Percentiles rank a stretch among this genome's conserved stretches.
phyloP scores from a whole-genome alignment of 768 basidiomycete species.

The Neoboletus brunneissimus region DNA sequence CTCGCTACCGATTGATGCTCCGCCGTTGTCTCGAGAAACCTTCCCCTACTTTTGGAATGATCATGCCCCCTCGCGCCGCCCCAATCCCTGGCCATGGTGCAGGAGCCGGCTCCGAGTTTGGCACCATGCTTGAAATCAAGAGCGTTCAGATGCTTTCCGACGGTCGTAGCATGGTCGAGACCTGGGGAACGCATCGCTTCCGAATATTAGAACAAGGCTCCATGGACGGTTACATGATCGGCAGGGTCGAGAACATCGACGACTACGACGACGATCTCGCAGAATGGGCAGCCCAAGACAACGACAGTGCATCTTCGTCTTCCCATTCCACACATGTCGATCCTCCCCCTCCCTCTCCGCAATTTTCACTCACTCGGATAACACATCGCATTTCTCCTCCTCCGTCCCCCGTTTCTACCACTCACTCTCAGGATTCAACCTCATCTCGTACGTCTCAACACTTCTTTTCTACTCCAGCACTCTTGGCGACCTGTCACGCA shows the following conservation, averaged over 20 bases:
- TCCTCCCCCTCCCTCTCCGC: conserved; percentile 11
- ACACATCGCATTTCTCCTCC: conserved; percentile 9
- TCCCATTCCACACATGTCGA: conserved; percentile 4
- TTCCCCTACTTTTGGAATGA: conserved; percentile 87
- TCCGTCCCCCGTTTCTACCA: not conserved
- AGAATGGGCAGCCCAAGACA: conserved; percentile 24
- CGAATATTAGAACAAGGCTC: conserved; percentile 79
- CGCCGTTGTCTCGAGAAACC: conserved; percentile 84
- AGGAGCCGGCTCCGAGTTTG: conserved; percentile 52
- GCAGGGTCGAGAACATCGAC: conserved; percentile 62
- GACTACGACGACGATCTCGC: conserved; percentile 36
- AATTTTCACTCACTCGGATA: conserved; percentile 14
- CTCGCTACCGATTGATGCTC: conserved; percentile 93
- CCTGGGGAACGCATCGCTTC: conserved; percentile 71
- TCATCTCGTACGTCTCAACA: conserved; percentile 2
- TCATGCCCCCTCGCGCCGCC: conserved; percentile 60
- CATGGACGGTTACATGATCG: conserved; percentile 89
- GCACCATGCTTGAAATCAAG: conserved; percentile 90
- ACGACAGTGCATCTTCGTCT: conserved; percentile 9
- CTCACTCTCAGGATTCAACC: conserved; percentile 2
- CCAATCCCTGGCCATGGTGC: conserved; percentile 22
- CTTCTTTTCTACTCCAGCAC: conserved; percentile 22
- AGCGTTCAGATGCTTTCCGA: conserved; percentile 85
- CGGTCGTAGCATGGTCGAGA: conserved; percentile 84
- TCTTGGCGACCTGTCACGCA: conserved; percentile 54